Percentiles rank a stretch among this genome's conserved stretches.
Conservation (phyloP, 164 flowering plant species). For the Berberis vulgaris region DNA sequence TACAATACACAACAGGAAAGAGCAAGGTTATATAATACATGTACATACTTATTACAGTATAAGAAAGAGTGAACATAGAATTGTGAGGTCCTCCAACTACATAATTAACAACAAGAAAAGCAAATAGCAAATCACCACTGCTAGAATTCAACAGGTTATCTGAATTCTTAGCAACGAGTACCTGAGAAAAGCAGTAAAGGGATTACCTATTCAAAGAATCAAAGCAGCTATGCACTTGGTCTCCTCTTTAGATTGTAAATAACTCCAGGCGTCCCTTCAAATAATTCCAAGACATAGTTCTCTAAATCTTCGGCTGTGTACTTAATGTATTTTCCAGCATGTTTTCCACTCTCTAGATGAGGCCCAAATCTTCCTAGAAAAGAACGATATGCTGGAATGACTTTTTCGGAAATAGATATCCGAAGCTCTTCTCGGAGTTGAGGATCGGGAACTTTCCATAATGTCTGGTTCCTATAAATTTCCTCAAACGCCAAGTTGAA, state of each 20-base stretch:
- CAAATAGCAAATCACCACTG: constrained; percentile 20
- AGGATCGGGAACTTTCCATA: constrained; percentile 75
- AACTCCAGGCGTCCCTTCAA: constrained; percentile 59
- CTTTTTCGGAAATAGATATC: constrained; percentile 67
- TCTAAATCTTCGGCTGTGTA: constrained; percentile 78
- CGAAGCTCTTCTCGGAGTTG: constrained; percentile 76
- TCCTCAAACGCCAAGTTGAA: constrained; percentile 80
- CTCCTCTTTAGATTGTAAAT: constrained; percentile 46
- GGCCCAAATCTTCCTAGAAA: constrained; percentile 66
- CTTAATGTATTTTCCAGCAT: constrained; percentile 73
- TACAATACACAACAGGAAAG: too few species aligned
- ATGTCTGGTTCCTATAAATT: constrained; percentile 64
- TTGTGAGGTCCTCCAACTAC: constrained; percentile 22
- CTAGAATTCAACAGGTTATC: constrained; percentile 12
- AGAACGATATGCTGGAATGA: constrained; percentile 71
- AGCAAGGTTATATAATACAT: constrained; percentile 13
- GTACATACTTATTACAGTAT: constrained; percentile 29
- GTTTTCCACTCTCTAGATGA: constrained; percentile 68
- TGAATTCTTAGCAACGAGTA: constrained; percentile 14
- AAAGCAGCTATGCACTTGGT: constrained; percentile 24
- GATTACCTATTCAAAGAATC: constrained; percentile 21
- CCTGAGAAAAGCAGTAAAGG: constrained; percentile 13
- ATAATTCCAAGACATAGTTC: constrained; percentile 55
- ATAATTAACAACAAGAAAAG: constrained; percentile 6
- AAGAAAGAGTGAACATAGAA: constrained; percentile 11